Conservation (phyloP, 306 rosid genomes). For the Trifolium pratense region DNA sequence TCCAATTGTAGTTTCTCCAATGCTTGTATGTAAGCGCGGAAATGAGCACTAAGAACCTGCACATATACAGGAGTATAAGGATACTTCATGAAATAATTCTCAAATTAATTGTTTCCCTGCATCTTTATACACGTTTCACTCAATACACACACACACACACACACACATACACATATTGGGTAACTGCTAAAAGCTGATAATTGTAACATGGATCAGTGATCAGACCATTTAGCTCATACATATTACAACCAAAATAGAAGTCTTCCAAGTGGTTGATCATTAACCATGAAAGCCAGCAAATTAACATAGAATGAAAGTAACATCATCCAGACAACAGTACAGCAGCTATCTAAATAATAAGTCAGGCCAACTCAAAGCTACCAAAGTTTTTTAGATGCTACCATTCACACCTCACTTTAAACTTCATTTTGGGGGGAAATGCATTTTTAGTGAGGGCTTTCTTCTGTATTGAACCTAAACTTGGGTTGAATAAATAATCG, state of each 20-base stretch:
- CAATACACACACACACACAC: not conserved
- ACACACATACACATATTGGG: not conserved
- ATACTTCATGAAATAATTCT: slow-evolving; percentile 34
- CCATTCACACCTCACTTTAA: slow-evolving; percentile 30
- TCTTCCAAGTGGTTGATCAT: slow-evolving; percentile 16
- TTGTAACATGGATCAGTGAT: slow-evolving; percentile 18
- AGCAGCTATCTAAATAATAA: slow-evolving; percentile 20
- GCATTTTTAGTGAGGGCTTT: slow-evolving; percentile 5
- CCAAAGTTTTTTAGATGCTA: slow-evolving; percentile 26
- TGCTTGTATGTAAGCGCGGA: slow-evolving; percentile 94
- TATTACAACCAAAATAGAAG: slow-evolving; percentile 27
- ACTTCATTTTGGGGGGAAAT: not conserved
- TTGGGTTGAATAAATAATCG: slow-evolving; percentile 32
- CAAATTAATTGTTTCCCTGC: slow-evolving; percentile 9
- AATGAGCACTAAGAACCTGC: slow-evolving; percentile 98
- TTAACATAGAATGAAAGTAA: slow-evolving; percentile 10
- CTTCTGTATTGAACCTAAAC: slow-evolving; percentile 19
- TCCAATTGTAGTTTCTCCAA: slow-evolving; percentile 92
- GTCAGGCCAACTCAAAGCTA: slow-evolving; percentile 27
- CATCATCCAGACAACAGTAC: slow-evolving; percentile 41
- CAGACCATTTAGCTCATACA: slow-evolving; percentile 9
- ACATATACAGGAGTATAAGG: slow-evolving; percentile 42
- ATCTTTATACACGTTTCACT: not conserved
- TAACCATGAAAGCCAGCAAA: slow-evolving; percentile 23
- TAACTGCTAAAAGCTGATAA: slow-evolving; percentile 18